These are phyloP conservation scores for Lagerstroemia speciosa DNA, from an alignment of 345 rosid species.

Conservation along the genomic window DNA sequence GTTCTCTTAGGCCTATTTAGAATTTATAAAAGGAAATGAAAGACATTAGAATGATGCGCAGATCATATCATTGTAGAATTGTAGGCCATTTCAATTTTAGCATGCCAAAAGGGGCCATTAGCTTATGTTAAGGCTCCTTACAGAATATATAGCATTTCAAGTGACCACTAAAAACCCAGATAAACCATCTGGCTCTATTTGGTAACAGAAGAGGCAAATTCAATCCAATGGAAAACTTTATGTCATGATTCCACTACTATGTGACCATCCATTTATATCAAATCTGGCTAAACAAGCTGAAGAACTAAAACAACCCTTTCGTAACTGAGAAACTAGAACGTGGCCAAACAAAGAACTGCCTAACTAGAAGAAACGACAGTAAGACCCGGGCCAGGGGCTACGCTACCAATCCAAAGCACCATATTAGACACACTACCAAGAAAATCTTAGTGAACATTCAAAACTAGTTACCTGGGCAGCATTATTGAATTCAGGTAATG, in stretches of 20 bases:
- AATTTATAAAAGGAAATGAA: not conserved
- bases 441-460: not conserved
- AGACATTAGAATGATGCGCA: not conserved
- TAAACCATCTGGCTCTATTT: not conserved
- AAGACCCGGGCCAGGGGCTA: not conserved
- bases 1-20: not conserved
- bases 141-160: not conserved
- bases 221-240: not conserved
- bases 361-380: not conserved
- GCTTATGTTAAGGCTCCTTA: not conserved
- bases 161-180: not conserved
- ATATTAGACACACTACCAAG: not conserved
- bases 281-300: not conserved
- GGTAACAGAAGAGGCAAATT: not conserved
- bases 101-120: not conserved
- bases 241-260: not conserved
- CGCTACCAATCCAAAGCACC: not conserved
- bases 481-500: conserved; percentile 71
- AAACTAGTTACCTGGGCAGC: conserved; percentile 56
- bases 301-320: not conserved
- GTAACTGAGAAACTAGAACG: not conserved
- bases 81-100: not conserved
- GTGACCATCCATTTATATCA: not conserved
- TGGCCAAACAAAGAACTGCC: not conserved
- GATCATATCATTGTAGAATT: not conserved